A percentile compares a stretch with the other conserved stretches of the same genome.
phyloP scores from a whole-genome alignment of 2,329 filamentous ascomycete genomes.

The Curvularia lunata region DNA sequence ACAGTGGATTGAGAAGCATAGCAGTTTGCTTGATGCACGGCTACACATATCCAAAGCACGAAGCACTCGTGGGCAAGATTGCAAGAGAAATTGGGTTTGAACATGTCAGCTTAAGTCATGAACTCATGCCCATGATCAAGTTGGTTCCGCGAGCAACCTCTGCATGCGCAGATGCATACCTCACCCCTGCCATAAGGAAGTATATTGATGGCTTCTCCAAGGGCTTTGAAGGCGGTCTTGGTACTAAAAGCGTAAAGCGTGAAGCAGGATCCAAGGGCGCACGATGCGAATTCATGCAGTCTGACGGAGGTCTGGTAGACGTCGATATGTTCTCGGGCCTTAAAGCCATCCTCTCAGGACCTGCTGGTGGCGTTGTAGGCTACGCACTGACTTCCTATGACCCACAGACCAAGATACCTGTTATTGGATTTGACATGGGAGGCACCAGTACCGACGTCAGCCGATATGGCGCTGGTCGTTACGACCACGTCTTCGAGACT shows the following conservation, averaged over 20 bases:
- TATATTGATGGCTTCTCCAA: conserved; percentile 79
- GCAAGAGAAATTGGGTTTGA: conserved; percentile 81
- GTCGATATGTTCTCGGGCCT: conserved; percentile 84
- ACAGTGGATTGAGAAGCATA: conserved; percentile 76
- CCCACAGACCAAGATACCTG: conserved; percentile 76
- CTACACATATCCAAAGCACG: conserved; percentile 89
- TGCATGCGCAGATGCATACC: conserved; percentile 79
- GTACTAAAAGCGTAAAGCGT: conserved; percentile 73
- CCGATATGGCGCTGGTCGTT: conserved; percentile 80
- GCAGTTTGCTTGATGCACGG: conserved; percentile 92
- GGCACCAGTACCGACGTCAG: conserved; percentile 93
- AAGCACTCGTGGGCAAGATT: conserved; percentile 75
- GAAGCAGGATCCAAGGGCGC: conserved; percentile 71
- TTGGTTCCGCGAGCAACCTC: conserved; percentile 76
- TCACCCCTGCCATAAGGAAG: conserved; percentile 78
- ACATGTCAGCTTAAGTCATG: conserved; percentile 81
- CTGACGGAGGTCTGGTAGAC: conserved; percentile 74
- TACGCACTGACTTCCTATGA: conserved; percentile 94
- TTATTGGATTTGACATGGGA: conserved; percentile 97
- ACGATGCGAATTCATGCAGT: conserved; percentile 95
- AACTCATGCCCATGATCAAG: conserved; percentile 90
- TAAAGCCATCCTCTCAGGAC: conserved; percentile 84
- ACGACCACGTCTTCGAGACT: conserved; percentile 94
- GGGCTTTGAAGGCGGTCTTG: conserved; percentile 81
- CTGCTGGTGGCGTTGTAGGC: conserved; percentile 91